These are phyloP conservation scores for Fistulifera pelliculosa DNA, from an alignment of 108 stramenopile genomes.

Conservation along the genomic window DNA sequence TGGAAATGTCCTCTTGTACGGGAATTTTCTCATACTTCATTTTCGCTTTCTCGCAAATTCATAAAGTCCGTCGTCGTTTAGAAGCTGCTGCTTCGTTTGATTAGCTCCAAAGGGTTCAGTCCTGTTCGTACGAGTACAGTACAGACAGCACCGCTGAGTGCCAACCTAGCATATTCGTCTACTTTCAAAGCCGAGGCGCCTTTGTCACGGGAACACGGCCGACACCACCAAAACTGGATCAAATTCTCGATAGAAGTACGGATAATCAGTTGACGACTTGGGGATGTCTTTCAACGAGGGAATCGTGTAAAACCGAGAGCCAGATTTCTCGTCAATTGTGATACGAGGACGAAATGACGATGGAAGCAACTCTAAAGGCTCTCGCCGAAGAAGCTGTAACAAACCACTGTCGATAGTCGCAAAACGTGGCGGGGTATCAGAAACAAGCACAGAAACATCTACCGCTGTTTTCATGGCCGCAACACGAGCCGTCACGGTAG, in stretches of 20 bases:
- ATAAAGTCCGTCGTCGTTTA: constrained; percentile 69
- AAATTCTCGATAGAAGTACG: constrained; percentile 51
- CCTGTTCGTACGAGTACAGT: constrained; percentile 77
- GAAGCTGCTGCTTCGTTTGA: constrained; percentile 81
- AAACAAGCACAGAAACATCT: constrained; percentile 14
- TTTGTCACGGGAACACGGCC: constrained; percentile 69
- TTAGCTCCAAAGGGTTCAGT: constrained; percentile 76
- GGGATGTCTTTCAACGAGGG: constrained; percentile 38
- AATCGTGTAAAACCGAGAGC: constrained; percentile 28
- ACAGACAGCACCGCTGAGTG: constrained; percentile 69
- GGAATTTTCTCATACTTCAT: background rate
- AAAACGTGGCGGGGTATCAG: background rate
- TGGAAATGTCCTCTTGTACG: background rate
- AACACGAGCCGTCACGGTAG: constrained; percentile 10
- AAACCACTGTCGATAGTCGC: constrained; percentile 14
- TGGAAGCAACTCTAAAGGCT: constrained; percentile 59
- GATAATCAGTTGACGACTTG: constrained; percentile 16
- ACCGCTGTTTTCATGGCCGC: constrained; percentile 18
- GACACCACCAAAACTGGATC: constrained; percentile 81
- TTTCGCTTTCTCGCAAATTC: constrained; percentile 17
- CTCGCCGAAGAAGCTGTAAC: constrained; percentile 31
- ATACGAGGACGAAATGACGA: constrained; percentile 39
- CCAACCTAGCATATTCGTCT: constrained; percentile 64
- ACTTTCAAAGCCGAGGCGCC: constrained; percentile 47
- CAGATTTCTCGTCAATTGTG: constrained; percentile 8